These are phyloP conservation scores for Nitzschia putrida DNA, from an alignment of 108 stramenopile genomes.

Conservation along the genomic window DNA sequence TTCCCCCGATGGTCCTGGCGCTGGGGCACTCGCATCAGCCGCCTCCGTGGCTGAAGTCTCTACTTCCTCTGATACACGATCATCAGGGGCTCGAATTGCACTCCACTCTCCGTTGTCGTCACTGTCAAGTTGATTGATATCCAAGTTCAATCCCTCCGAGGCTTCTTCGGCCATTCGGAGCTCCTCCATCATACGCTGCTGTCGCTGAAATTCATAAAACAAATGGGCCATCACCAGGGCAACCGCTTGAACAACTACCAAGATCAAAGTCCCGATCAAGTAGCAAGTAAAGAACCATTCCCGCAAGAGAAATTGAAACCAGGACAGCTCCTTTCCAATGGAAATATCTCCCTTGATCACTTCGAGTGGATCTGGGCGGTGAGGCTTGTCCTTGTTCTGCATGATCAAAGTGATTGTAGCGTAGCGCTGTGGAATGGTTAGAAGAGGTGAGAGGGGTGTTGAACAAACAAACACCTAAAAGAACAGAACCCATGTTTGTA, in stretches of 20 bases:
- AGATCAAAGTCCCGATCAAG: slow-evolving; percentile 48
- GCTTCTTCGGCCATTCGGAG: slow-evolving; percentile 6
- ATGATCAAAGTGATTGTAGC: slow-evolving; percentile 30
- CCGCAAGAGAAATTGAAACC: slow-evolving; percentile 57
- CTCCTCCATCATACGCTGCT: slow-evolving; percentile 8
- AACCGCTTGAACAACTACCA: slow-evolving; percentile 35
- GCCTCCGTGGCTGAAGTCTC: neutral
- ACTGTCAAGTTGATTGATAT: slow-evolving; percentile 8
- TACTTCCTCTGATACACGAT: neutral
- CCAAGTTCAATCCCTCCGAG: slow-evolving; percentile 19
- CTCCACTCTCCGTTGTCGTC: slow-evolving; percentile 2
- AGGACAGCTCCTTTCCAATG: slow-evolving; percentile 72
- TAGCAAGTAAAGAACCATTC: slow-evolving; percentile 72
- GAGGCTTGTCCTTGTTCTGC: slow-evolving; percentile 15
- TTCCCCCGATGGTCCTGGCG: neutral
- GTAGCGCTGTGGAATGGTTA: slow-evolving; percentile 32
- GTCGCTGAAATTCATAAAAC: neutral
- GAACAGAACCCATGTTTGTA: no score
- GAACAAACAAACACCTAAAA: neutral
- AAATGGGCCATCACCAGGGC: slow-evolving; percentile 5
- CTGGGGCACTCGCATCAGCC: neutral
- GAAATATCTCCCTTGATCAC: slow-evolving; percentile 56
- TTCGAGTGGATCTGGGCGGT: slow-evolving; percentile 43
- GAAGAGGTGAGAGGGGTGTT: no score
- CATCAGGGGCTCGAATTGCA: neutral